phyloP scores from a whole-genome alignment of 176 grass and related monocot species.

The Elymus sibiricus region DNA sequence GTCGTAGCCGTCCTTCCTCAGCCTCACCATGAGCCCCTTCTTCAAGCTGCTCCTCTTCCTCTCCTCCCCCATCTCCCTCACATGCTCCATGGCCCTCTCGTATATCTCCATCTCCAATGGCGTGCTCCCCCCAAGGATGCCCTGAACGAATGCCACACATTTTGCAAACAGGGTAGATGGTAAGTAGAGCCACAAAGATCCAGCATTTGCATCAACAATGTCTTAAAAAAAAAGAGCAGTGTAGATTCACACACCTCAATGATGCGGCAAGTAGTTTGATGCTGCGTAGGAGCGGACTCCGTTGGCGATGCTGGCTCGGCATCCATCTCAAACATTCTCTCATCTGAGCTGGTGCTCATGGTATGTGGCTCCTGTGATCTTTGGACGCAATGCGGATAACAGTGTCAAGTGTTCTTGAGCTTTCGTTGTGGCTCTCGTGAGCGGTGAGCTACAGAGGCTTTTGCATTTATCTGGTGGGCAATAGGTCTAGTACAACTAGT shows the following conservation, averaged over 20 bases:
- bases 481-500: slow-evolving; percentile 25
- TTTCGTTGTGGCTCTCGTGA: background rate
- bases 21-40: slow-evolving; percentile 60
- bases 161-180: background rate
- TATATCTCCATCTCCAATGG: slow-evolving; percentile 37
- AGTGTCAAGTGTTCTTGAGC: slow-evolving; percentile 5
- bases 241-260: slow-evolving; percentile 31
- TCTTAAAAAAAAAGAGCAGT: background rate
- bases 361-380: background rate
- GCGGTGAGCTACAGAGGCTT: background rate
- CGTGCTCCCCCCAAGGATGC: slow-evolving; percentile 27
- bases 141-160: slow-evolving; percentile 4
- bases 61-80: slow-evolving; percentile 50
- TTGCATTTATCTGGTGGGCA: slow-evolving; percentile 33
- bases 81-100: slow-evolving; percentile 44
- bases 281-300: background rate
- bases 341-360: slow-evolving; percentile 39
- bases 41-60: slow-evolving; percentile 41
- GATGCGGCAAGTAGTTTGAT: slow-evolving; percentile 27
- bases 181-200: background rate
- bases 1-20: slow-evolving; percentile 66
- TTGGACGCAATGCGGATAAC: background rate
- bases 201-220: background rate
- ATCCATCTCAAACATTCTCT: slow-evolving; percentile 48
- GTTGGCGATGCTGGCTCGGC: slow-evolving; percentile 9